These are phyloP conservation scores for Gossypium ekmanianum DNA, from an alignment of 345 rosid species.

Conservation along the genomic window DNA sequence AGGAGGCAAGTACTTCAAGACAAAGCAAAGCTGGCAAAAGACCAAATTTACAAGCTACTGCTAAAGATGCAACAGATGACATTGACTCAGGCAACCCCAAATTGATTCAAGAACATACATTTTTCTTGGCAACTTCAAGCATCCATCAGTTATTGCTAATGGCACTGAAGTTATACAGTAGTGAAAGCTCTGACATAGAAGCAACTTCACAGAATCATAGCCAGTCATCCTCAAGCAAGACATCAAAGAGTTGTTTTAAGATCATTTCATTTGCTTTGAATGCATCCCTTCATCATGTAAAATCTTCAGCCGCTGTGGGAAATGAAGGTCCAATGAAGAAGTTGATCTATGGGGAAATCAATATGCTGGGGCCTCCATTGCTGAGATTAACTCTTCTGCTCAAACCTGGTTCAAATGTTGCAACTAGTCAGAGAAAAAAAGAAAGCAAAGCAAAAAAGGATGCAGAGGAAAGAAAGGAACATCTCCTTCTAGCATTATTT, in stretches of 20 bases:
- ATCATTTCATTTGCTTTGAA: conserved; percentile 49
- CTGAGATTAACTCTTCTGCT: conserved; percentile 57
- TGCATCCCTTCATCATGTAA: conserved; percentile 48
- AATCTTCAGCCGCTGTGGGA: conserved; percentile 37
- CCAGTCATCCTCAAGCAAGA: conserved; percentile 41
- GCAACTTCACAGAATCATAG: conserved; percentile 49
- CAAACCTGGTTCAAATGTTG: conserved; percentile 32
- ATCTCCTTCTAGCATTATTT: conserved; percentile 51
- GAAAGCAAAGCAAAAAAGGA: conserved; percentile 37
- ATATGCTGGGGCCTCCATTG: conserved; percentile 53
- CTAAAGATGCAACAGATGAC: conserved; percentile 27
- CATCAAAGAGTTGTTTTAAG: conserved; percentile 35
- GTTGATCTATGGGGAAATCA: conserved; percentile 59
- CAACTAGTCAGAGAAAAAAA: conserved; percentile 33
- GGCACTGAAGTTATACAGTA: conserved; percentile 28
- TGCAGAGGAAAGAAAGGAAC: conserved; percentile 49
- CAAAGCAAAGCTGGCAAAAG: conserved; percentile 44
- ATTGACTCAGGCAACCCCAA: conserved; percentile 30
- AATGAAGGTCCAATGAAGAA: conserved; percentile 54
- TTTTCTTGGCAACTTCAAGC: conserved; percentile 70
- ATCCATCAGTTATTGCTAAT: conserved; percentile 52
- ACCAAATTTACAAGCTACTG: conserved; percentile 32
- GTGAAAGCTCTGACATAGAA: conserved; percentile 25
- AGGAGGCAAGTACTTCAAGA: conserved; percentile 33
- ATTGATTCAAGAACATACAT: conserved; percentile 35